Evolutionary conservation across 2,329 filamentous ascomycete genomes (phyloP), one percentile per base, ranked within the genome.

Genomic region (Pseudogymnoascus sp.): DNA sequence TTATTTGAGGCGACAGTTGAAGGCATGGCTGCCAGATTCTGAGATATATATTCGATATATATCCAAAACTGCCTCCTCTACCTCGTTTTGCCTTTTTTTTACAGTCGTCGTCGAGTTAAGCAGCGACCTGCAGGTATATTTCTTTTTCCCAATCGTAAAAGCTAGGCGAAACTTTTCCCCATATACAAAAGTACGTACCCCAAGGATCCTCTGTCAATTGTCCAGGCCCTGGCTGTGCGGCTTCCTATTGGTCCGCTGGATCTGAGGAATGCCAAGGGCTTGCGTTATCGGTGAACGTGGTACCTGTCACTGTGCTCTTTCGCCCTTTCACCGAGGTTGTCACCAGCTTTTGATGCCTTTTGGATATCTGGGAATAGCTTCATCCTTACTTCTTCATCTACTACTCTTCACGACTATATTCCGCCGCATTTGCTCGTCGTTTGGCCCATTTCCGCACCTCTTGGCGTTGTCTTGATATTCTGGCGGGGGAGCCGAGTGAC

Each of bases 1-100:
- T 82, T 82, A 72, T 83, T 67, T 14, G 65, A 37, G 59, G 67
- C 37, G 16, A 70, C 67, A 63, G 74, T 71, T 24, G 76, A 78
- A 67, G 80, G 77, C 81, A 84, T 84, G 26, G 61, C 71, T 65
- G 62, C 44, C 63, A 65, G 40, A 64, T 47, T 56, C 24, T 61
- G 24, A 24, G 42, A 64, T 42, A 26, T 53, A 53, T 53, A 33
- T 3, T 53, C 47, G 29, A 53, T 53, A 60, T 60, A 60, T 60
- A 60, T 24, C 59, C 75, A 79, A 65, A 53, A 53, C 47, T 53
- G 75, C 76, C 65, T 73, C 76, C 61, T 74, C 76, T 44, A 74
- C 75, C 68, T 66, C 78, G 61, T 26, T 19, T 42, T 50, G 26
- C 60, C 33, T 62, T 14, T 24, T 62, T 42, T 33, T 44, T 42